A percentile compares a stretch with the other conserved stretches of the same genome.
These are phyloP conservation scores for Coniochaeta ligniaria DNA, from an alignment of 2,329 filamentous ascomycete genomes.

Conservation along the genomic window DNA sequence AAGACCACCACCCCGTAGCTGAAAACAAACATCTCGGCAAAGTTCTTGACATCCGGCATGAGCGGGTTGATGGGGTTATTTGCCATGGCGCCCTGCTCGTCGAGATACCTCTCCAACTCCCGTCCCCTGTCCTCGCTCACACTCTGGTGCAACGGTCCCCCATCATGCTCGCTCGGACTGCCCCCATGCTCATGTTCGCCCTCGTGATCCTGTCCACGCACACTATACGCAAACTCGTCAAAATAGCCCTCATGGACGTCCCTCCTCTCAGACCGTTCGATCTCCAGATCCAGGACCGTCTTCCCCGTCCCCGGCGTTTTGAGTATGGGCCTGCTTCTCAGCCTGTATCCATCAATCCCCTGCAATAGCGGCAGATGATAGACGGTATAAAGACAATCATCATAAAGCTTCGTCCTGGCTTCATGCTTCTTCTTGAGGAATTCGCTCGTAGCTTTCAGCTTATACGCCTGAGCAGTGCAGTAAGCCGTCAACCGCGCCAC, in stretches of 20 bases:
- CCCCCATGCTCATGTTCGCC: conserved; percentile 6
- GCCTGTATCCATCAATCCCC: conserved; percentile 77
- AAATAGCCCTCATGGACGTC: conserved; percentile 91
- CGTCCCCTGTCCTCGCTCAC: neutral
- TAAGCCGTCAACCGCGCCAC: conserved; percentile 89
- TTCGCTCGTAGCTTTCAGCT: conserved; percentile 77
- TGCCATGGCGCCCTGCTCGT: conserved; percentile 25
- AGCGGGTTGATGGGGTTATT: conserved; percentile 50
- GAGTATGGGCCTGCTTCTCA: conserved; percentile 83
- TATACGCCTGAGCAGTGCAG: conserved; percentile 91
- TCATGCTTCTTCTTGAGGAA: conserved; percentile 85
- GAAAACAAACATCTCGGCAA: conserved; percentile 95
- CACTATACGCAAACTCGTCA: conserved; percentile 60
- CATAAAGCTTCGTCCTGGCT: conserved; percentile 91
- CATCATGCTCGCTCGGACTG: conserved; percentile 8
- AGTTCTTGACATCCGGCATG: conserved; percentile 64
- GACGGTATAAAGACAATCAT: conserved; percentile 93
- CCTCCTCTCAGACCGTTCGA: conserved; percentile 83
- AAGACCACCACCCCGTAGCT: conserved; percentile 97
- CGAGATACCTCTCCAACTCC: neutral
- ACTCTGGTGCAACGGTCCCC: neutral
- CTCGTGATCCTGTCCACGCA: conserved; percentile 18
- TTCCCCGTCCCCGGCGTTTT: conserved; percentile 87
- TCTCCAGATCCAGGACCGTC: conserved; percentile 88
- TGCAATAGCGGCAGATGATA: conserved; percentile 88